These are phyloP conservation scores for Cyclocybe aegerita DNA, from an alignment of 768 basidiomycete species.

Conservation along the genomic window DNA sequence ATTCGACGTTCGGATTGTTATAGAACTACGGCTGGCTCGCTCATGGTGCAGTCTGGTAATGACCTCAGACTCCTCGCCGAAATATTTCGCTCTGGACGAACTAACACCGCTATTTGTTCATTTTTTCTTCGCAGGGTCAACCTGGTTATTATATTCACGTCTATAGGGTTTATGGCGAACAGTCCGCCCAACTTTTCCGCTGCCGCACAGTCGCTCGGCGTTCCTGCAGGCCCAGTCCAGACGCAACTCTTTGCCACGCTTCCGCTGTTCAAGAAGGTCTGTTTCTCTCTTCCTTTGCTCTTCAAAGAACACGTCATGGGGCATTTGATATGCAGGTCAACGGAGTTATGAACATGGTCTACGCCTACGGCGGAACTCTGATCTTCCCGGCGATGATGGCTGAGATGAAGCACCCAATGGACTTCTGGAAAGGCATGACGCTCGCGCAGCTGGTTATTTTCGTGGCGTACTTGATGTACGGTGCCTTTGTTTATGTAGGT, in stretches of 20 bases:
- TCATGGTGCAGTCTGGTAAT: slow-evolving; percentile 44
- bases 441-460: slow-evolving; percentile 52
- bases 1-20: slow-evolving; percentile 28
- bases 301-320: too few species aligned
- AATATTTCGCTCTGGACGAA: too few species aligned
- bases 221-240: slow-evolving; percentile 30
- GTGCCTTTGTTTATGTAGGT: slow-evolving; percentile 46
- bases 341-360: slow-evolving; percentile 67
- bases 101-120: not conserved
- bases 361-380: slow-evolving; percentile 55
- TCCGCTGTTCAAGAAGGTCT: slow-evolving; percentile 38
- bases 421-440: slow-evolving; percentile 67
- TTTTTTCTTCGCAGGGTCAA: slow-evolving; percentile 43
- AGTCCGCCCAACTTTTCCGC: slow-evolving; percentile 51
- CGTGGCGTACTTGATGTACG: slow-evolving; percentile 54
- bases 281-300: too few species aligned
- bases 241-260: slow-evolving; percentile 35
- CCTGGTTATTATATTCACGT: slow-evolving; percentile 51
- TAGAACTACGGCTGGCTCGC: slow-evolving; percentile 51
- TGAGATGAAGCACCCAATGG: slow-evolving; percentile 67
- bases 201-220: slow-evolving; percentile 34
- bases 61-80: too few species aligned
- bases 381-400: slow-evolving; percentile 55
- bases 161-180: slow-evolving; percentile 60
- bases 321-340: too few species aligned